Evolutionary conservation across 495 filamentous ascomycete species (phyloP).

Genomic region (Hyaloscypha variabilis): DNA sequence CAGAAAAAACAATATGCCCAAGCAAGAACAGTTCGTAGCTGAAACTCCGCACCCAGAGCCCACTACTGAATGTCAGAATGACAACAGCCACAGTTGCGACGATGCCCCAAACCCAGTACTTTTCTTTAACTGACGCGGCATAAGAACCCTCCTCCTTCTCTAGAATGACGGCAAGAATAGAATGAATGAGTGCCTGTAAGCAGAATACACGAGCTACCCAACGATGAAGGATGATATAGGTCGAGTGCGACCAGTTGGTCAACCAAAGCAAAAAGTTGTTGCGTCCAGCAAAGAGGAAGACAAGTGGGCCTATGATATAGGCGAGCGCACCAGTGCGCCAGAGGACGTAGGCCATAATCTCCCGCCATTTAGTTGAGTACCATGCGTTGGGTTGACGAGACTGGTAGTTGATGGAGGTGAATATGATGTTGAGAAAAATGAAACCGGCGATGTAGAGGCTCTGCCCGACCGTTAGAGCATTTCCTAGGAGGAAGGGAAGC

Average conservation of each 20-base stretch:
- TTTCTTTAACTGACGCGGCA: slow-evolving; percentile 15
- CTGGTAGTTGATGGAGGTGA: slow-evolving; percentile 37
- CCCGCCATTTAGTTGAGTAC: slow-evolving; percentile 11
- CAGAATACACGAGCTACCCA: slow-evolving; percentile 46
- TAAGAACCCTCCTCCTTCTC: slow-evolving; percentile 33
- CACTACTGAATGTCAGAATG: slow-evolving; percentile 22
- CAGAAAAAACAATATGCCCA: slow-evolving; percentile 40
- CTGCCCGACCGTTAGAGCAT: slow-evolving; percentile 36
- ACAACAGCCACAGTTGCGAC: slow-evolving; percentile 37
- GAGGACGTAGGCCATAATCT: slow-evolving; percentile 43
- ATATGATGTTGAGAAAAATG: slow-evolving; percentile 43
- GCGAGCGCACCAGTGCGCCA: slow-evolving; percentile 42
- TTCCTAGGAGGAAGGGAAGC: no score
- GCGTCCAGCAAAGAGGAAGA: slow-evolving; percentile 41
- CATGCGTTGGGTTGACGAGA: slow-evolving; percentile 25
- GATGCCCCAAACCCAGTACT: slow-evolving; percentile 46
- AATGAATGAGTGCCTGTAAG: slow-evolving; percentile 42
- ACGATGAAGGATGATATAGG: slow-evolving; percentile 49
- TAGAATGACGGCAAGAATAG: slow-evolving; percentile 27
- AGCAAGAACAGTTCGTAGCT: slow-evolving; percentile 47
- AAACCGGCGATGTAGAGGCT: slow-evolving; percentile 40
- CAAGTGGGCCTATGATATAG: slow-evolving; percentile 37
- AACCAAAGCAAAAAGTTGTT: slow-evolving; percentile 51
- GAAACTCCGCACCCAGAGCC: slow-evolving; percentile 33
- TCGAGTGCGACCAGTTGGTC: slow-evolving; percentile 49